Base-by-base conservation (phyloP, 163 green algal genomes). In the Scenedesmus sp. region DNA sequence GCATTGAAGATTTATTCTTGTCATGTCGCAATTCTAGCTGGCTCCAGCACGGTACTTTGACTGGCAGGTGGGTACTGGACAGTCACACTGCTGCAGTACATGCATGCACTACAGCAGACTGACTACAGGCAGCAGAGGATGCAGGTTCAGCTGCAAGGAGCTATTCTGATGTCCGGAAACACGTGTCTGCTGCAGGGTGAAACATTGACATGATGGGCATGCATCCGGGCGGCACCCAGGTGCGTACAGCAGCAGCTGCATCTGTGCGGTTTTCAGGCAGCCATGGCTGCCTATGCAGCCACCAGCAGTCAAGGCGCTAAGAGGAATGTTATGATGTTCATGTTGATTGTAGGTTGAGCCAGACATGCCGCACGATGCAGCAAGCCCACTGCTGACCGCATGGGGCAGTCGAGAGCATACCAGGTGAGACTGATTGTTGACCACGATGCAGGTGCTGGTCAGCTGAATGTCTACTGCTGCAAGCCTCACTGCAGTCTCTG, bases 361-460 rank as follows among this genome's bases (percentile, higher is more conserved):
- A 20, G 46, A n/a, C 3, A 13, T 57, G 46, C 77, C 34, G n/a
- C 15, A 8, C 9, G 34, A 57, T 59, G 77, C 77, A 59, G 77
- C 46, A 59, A 62, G 77, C 46, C 10, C 73, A 1, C 87, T 86
- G 20, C 73, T 91, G 73, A 2, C 73, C 34, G 73, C 56, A 66
- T 91, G 87, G 87, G 73, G 87, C 55, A 91, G 87, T 20, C 73
- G 60, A 52, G 87, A 91, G 57, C 54, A 91, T 9, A 60, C 73
- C 8, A 60, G 87, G 87, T 91, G n/a, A 26, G 87, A 55, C 23
- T 34, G 20, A 59, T 16, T 46, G 2, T 60, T 0, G 8, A 3
- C 15, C n/a, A 59, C 46, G 52, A 82, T 46, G 52, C 23, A 18
- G 52, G 52, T 84, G 52, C 26, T 84, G 70, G 52, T 4, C 9